Percentiles rank a stretch among this genome's conserved stretches.
phyloP scores from a whole-genome alignment of 1,284 basidiomycete genomes.

The Ganoderma sinense region DNA sequence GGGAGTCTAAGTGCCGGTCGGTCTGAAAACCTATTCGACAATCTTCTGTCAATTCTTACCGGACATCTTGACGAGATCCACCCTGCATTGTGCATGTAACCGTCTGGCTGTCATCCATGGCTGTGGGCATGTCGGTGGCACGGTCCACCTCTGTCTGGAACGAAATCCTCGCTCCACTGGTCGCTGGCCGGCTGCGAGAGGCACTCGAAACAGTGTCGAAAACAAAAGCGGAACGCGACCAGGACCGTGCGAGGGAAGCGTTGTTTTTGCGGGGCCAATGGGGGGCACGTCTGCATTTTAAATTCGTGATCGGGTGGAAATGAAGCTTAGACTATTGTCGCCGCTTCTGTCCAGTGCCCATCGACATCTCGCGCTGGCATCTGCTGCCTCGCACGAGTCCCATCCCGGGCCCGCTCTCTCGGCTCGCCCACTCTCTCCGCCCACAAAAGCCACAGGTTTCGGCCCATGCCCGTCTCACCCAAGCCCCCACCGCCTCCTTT shows the following conservation, averaged over 20 bases:
- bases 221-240: not conserved
- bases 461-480: constrained; percentile 14
- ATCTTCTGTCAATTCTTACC: constrained; percentile 7
- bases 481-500: constrained; percentile 20
- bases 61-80: constrained; percentile 1
- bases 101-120: not conserved
- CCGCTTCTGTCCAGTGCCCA: not conserved
- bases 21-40: constrained; percentile 3
- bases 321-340: constrained; percentile 24
- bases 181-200: not conserved
- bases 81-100: not conserved
- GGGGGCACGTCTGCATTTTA: no score
- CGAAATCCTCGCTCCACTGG: not conserved
- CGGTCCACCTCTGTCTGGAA: not conserved
- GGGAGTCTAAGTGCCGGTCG: constrained; percentile 1
- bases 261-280: constrained; percentile 29
- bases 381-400: no score
- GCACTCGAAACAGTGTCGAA: not conserved
- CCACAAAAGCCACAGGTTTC: constrained; percentile 18
- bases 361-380: no score
- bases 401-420: constrained; percentile 21
- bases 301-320: constrained; percentile 24
- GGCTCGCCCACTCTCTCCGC: constrained; percentile 17
- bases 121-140: not conserved
- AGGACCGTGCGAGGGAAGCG: constrained; percentile 11